These are phyloP conservation scores for Russula earlei DNA, from an alignment of 768 basidiomycete genomes.

Conservation along the genomic window DNA sequence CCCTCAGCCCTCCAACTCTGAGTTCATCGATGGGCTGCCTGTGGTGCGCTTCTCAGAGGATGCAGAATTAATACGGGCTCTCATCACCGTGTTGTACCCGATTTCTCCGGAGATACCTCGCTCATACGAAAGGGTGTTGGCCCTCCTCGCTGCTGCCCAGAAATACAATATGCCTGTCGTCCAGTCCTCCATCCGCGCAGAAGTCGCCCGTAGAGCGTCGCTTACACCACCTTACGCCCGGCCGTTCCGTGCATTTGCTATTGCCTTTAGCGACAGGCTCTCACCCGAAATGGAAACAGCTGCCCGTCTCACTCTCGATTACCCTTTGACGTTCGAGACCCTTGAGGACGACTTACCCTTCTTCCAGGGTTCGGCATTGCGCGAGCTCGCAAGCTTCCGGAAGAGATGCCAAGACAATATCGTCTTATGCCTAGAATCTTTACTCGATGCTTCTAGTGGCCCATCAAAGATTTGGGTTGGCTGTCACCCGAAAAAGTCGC, in stretches of 20 bases:
- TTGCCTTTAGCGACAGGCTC: not conserved
- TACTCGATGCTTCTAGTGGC: not conserved
- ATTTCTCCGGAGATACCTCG: constrained; percentile 1
- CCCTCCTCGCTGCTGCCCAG: constrained; percentile 11
- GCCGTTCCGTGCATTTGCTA: not conserved
- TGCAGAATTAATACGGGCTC: not conserved
- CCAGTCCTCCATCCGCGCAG: not conserved
- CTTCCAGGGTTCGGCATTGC: not conserved
- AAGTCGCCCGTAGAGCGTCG: not conserved
- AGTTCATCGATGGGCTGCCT: not conserved
- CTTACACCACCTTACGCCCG: too few relatives aligned
- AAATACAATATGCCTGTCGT: constrained; percentile 23
- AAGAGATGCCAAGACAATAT: not conserved
- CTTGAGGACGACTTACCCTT: not conserved
- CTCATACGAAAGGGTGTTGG: not conserved
- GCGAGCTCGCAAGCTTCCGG: not conserved
- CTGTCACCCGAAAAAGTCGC: not conserved
- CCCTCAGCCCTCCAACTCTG: not conserved
- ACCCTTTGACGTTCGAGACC: not conserved
- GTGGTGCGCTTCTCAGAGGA: constrained; percentile 5
- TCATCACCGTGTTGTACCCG: constrained; percentile 10
- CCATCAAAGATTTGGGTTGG: not conserved
- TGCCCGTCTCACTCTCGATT: not conserved
- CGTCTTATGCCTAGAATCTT: not conserved
- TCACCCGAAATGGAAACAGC: not conserved